Evolutionary conservation across 306 rosid genomes (phyloP), one percentile per base, ranked within the genome.

Genomic region (Inga oerstediana): DNA sequence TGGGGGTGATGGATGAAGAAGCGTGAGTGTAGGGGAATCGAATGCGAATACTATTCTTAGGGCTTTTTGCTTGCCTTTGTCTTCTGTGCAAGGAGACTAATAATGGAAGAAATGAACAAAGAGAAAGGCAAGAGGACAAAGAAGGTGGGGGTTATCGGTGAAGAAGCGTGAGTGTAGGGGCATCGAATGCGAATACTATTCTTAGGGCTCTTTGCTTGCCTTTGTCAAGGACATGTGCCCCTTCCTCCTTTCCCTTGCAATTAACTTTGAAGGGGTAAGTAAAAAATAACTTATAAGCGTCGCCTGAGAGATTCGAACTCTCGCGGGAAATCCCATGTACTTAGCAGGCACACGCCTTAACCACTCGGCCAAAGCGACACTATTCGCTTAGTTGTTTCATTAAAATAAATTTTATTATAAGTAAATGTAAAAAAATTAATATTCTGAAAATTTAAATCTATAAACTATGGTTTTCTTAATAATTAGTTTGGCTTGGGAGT

Each of bases 301-400:
- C 88, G 89, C 85, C 88, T 89, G 87, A 85, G 89, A 83, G 86
- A 85, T 84, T 88, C 85, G 81, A 84, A 84, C 88, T 75, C 83
- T 81, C 87, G 79, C 84, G 86, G 84, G 86, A 86, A 75, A 83
- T 86, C 91, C 91, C 37, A 88, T 88, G 84, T 83, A 81, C 87
- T 86, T 86, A 87, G 92, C 92, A 85, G 87, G 90, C 90, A 85
- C 89, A 84, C 89, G 85, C 91, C 92, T 87, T 89, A 91, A 89
- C 91, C 92, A 89, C 90, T 87, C 89, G 89, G 91, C 92, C 91
- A 91, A 91, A 91, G 88, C 91, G 92, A 85, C 86, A 3, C 30
- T 27, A 27, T 27, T 27, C 1, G 30, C 1, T 27, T 27, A 27
- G 30, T 27, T 0, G 30, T 27, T 27, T 27, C 30, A 27, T 27